phyloP scores from a whole-genome alignment of 306 rosid species.

The Fragaria ananassa region DNA sequence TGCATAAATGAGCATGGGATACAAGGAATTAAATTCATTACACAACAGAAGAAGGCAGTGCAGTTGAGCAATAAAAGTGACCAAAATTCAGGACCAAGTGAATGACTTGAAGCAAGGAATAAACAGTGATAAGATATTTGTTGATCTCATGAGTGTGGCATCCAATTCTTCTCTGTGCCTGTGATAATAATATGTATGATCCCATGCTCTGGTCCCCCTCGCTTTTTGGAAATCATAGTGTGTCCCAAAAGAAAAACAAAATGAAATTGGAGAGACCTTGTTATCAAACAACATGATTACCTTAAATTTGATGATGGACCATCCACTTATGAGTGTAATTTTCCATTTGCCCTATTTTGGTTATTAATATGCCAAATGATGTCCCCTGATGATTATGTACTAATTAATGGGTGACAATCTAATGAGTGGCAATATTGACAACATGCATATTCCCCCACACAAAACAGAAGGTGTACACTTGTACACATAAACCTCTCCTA shows the following conservation, averaged over 20 bases:
- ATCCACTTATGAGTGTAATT: conserved; percentile 15
- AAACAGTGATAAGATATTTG: conserved; percentile 12
- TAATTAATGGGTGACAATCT: conserved; percentile 21
- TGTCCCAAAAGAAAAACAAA: neutral
- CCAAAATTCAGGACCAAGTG: conserved; percentile 9
- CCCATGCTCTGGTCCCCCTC: conserved; percentile 21
- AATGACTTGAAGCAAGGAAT: neutral
- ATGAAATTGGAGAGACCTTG: neutral
- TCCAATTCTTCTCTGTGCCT: conserved; percentile 4
- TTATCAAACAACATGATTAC: conserved; percentile 8
- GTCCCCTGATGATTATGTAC: conserved; percentile 20
- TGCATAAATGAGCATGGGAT: neutral
- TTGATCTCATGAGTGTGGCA: conserved; percentile 3
- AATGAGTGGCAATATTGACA: conserved; percentile 15
- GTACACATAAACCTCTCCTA: neutral
- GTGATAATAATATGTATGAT: neutral
- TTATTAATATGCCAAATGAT: conserved; percentile 13
- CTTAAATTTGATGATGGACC: conserved; percentile 20
- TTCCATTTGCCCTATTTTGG: neutral
- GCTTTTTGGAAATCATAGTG: neutral
- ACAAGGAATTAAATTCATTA: neutral
- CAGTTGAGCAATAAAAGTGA: conserved; percentile 8
- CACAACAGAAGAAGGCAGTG: neutral
- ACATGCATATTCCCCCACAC: conserved; percentile 9
- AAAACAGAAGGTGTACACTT: conserved; percentile 1